Conservation (phyloP, 495 filamentous ascomycete genomes). For the Podospora didyma region DNA sequence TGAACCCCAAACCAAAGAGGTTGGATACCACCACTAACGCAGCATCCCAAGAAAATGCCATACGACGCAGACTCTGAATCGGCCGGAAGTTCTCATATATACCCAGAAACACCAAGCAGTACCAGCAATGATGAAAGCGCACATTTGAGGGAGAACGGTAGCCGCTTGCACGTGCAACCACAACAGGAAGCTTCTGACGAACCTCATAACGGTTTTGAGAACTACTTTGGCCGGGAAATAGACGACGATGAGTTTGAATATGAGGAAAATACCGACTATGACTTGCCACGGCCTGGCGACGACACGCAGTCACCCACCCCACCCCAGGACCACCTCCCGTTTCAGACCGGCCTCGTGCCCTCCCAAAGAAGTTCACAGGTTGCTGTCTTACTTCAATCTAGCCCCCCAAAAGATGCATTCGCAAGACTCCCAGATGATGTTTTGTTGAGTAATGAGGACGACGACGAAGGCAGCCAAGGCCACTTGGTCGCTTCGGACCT, state of each 20-base stretch:
- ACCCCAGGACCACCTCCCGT: not conserved
- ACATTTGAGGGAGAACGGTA: not conserved
- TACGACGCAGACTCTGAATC: not conserved
- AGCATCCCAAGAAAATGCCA: not conserved
- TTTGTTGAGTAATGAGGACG: not conserved
- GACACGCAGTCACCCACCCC: not conserved
- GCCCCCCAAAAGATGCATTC: not conserved
- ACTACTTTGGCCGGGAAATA: not conserved
- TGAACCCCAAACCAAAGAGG: too few relatives aligned
- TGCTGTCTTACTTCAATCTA: conserved; percentile 10
- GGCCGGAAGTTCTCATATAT: not conserved
- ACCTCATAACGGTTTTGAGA: not conserved
- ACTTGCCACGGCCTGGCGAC: not conserved
- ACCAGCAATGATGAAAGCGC: not conserved
- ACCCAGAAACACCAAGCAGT: not conserved
- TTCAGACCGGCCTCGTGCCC: not conserved
- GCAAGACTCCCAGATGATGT: not conserved
- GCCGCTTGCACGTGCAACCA: not conserved
- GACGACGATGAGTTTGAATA: not conserved
- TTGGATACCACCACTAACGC: too few relatives aligned
- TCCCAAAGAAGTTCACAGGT: not conserved
- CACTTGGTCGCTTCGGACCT: not conserved
- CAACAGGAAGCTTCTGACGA: not conserved
- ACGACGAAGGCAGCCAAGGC: not conserved
- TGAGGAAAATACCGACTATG: not conserved